Base-by-base conservation (phyloP, 495 filamentous ascomycete species). In the Pseudevernia furfuracea region DNA sequence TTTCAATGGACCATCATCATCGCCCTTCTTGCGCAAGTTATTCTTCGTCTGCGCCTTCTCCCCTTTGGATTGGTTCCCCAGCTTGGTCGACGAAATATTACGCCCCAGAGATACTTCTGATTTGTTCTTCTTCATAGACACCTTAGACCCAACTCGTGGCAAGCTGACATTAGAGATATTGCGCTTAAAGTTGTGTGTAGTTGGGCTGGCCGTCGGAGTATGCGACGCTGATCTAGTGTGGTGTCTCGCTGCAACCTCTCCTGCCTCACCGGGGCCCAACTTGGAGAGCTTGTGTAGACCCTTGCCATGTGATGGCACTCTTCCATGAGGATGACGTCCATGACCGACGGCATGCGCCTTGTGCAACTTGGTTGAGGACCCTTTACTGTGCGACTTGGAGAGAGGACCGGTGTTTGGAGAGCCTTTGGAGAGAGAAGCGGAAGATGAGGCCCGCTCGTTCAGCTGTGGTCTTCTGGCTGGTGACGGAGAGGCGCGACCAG, bases 271-370 rank as follows among this genome's bases (percentile, higher is more conserved):
- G 1, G 61, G 39, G 1, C 59, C 60, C 14, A 74, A 62, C 65
- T 76, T 76, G 23, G 72, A 71, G 30, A 77, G 68, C 58, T 74
- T 75, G 52, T 77, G 75, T 48, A 77, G 65, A 57, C 72, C 72
- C 59, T 75, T 73, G 39, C 75, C 75, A 64, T 77, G 71, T 9
- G 75, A 77, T 15, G 75, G 75, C 37, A 77, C 69, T 36, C 75
- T 60, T 28, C 30, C 59, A 57, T 71, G 62, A 4, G 59, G 38
- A 38, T 68, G 63, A 44, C 70, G 70, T 21, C 58, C 52, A 62
- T 71, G 70, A 30, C 70, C 70, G 15, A 71, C 68, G 7, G 63
- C 63, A 68, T 71, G 66, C 30, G 70, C 60, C 52, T 71, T 71
- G 60, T 68, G 60, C 23, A 71, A 41, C 38, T 62, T 69, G 28